phyloP scores from a whole-genome alignment of 352 stramenopile species.

The Globisporangium polare region DNA sequence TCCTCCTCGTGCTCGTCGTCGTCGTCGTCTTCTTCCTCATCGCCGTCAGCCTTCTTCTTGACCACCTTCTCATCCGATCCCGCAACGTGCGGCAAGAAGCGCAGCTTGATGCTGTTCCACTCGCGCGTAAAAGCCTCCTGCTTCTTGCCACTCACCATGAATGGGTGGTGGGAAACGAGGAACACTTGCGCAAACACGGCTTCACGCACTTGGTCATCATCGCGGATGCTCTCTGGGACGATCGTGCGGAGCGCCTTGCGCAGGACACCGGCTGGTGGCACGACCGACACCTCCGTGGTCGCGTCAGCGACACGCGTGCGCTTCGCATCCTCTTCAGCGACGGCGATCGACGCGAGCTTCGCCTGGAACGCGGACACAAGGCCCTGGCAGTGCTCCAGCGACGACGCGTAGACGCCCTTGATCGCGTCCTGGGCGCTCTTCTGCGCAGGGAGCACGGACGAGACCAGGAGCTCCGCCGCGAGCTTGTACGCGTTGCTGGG shows the following conservation, averaged over 20 bases:
- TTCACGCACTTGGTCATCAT: slow-evolving; percentile 30
- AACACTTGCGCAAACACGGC: slow-evolving; percentile 47
- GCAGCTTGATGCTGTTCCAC: slow-evolving; percentile 59
- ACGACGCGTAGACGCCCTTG: slow-evolving; percentile 44
- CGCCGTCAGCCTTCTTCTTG: slow-evolving; percentile 10
- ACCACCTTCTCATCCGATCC: not conserved
- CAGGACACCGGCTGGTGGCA: slow-evolving; percentile 54
- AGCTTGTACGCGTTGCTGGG: slow-evolving; percentile 45
- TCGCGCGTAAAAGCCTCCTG: slow-evolving; percentile 48
- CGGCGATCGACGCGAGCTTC: slow-evolving; percentile 44
- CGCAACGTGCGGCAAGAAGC: slow-evolving; percentile 41
- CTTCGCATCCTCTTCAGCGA: slow-evolving; percentile 32
- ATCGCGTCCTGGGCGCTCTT: slow-evolving; percentile 44
- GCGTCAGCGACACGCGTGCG: slow-evolving; percentile 20
- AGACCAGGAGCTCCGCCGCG: slow-evolving; percentile 58
- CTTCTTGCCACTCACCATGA: slow-evolving; percentile 59
- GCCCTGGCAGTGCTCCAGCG: slow-evolving; percentile 48
- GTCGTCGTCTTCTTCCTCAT: slow-evolving; percentile 32
- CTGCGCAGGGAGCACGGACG: slow-evolving; percentile 43
- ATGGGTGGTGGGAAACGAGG: slow-evolving; percentile 69
- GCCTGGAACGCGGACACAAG: slow-evolving; percentile 51
- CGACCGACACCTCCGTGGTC: slow-evolving; percentile 15
- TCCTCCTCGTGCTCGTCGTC: slow-evolving; percentile 40
- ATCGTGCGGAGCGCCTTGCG: slow-evolving; percentile 58
- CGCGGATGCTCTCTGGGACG: slow-evolving; percentile 33